phyloP scores from a whole-genome alignment of 164 flowering plant species.

The Vitis rotundifolia region DNA sequence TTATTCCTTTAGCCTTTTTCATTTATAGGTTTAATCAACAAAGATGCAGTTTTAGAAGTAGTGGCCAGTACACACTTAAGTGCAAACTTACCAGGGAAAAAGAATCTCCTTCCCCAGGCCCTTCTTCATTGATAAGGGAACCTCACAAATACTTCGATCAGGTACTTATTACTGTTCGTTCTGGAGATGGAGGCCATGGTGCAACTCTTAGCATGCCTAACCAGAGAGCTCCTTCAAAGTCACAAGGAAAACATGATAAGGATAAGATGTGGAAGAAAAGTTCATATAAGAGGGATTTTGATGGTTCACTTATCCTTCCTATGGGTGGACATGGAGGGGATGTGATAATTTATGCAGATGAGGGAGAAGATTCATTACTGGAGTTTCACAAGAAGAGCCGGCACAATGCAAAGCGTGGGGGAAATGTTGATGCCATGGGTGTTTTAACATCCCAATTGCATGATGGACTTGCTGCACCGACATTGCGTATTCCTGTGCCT shows the following conservation, averaged over 20 bases:
- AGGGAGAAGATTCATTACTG: conserved; percentile 67
- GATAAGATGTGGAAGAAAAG: conserved; percentile 46
- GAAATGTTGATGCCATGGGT: conserved; percentile 90
- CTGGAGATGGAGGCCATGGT: conserved; percentile 99
- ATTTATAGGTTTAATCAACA: conserved; percentile 29
- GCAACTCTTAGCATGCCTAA: conserved; percentile 70
- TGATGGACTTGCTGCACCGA: conserved; percentile 72
- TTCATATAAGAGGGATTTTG: conserved; percentile 69
- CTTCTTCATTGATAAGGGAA: conserved; percentile 50
- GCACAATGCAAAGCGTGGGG: conserved; percentile 91
- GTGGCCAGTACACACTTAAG: conserved; percentile 19
- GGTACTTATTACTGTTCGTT: conserved; percentile 78
- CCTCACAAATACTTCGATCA: conserved; percentile 94
- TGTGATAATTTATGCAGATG: conserved; percentile 84
- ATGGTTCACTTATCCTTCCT: conserved; percentile 89
- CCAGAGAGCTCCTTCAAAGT: conserved; percentile 39
- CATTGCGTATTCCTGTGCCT: conserved; percentile 94
- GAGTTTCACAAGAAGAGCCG: conserved; percentile 71
- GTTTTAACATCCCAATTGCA: conserved; percentile 65
- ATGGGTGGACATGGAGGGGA: conserved; percentile 96
- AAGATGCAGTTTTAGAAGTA: conserved; percentile 6
- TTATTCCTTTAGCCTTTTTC: conserved; percentile 3
- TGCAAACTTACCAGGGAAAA: conserved; percentile 50
- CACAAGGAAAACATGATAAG: conserved; percentile 44
- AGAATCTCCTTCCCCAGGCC: conserved; percentile 39